Evolutionary conservation across 1,284 basidiomycete species (phyloP).

Genomic region (Ceratobasidium sp.): DNA sequence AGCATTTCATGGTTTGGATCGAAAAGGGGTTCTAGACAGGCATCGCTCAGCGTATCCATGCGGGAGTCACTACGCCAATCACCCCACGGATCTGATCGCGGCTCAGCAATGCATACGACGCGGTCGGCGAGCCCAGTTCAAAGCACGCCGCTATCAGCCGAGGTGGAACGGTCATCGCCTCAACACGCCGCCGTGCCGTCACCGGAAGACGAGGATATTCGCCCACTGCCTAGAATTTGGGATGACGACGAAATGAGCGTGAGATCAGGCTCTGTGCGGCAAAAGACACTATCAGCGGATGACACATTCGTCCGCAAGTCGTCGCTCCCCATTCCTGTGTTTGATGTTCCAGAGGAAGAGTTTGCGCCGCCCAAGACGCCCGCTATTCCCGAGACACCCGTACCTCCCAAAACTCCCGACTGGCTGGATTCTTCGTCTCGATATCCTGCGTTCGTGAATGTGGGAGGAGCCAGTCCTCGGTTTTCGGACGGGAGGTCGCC

Average conservation of each 20-base stretch:
- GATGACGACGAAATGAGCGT: slow-evolving; percentile 13
- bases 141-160: neutral
- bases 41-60: slow-evolving; percentile 17
- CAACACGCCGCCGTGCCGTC: neutral
- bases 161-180: neutral
- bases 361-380: neutral
- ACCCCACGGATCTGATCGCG: neutral
- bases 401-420: neutral
- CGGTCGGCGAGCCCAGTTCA: neutral
- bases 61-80: slow-evolving; percentile 1
- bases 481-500: neutral
- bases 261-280: slow-evolving; percentile 4
- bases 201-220: slow-evolving; percentile 22
- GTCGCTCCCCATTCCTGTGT: slow-evolving; percentile 13
- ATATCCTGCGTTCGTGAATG: slow-evolving; percentile 31
- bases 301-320: neutral
- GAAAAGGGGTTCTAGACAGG: slow-evolving; percentile 10
- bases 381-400: neutral
- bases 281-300: neutral
- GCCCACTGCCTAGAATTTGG: slow-evolving; percentile 45
- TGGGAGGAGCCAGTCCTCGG: slow-evolving; percentile 3
- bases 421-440: slow-evolving; percentile 3
- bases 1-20: slow-evolving; percentile 29
- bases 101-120: neutral
- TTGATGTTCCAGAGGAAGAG: neutral